Percentiles rank a stretch among this genome's conserved stretches.
phyloP scores from a whole-genome alignment of 108 stramenopile genomes.

The Nitzschia sp. region DNA sequence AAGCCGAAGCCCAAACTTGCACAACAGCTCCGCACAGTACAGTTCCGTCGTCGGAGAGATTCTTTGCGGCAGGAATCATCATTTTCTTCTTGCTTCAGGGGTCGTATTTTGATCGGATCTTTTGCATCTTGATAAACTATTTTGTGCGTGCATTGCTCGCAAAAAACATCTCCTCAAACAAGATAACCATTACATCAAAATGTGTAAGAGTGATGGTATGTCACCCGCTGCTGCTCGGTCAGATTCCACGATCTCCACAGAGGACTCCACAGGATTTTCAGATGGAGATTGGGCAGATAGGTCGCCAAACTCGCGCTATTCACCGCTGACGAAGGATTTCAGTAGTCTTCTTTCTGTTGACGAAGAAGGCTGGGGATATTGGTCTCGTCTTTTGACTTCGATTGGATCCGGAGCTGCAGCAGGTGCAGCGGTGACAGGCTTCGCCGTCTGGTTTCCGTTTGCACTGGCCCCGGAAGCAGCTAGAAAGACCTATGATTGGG shows the following conservation, averaged over 20 bases:
- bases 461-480: conserved; percentile 41
- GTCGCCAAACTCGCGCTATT: neutral
- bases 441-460: conserved; percentile 50
- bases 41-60: too few species aligned
- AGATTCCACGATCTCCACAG: neutral
- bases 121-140: too few species aligned
- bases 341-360: neutral
- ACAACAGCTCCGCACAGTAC: too few species aligned
- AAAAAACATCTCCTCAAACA: too few species aligned
- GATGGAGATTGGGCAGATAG: neutral
- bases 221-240: neutral
- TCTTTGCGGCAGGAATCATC: too few species aligned
- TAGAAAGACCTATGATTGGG: conserved; percentile 47
- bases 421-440: neutral
- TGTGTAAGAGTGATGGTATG: neutral
- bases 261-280: neutral
- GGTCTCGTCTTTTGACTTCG: neutral
- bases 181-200: too few species aligned
- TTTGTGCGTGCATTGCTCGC: too few species aligned
- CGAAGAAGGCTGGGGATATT: neutral
- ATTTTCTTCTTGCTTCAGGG: too few species aligned
- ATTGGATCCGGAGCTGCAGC: neutral
- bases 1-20: too few species aligned
- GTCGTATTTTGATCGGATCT: too few species aligned
- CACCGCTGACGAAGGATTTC: neutral